phyloP scores from a whole-genome alignment of 345 rosid genomes.

The Ceriops decandra region DNA sequence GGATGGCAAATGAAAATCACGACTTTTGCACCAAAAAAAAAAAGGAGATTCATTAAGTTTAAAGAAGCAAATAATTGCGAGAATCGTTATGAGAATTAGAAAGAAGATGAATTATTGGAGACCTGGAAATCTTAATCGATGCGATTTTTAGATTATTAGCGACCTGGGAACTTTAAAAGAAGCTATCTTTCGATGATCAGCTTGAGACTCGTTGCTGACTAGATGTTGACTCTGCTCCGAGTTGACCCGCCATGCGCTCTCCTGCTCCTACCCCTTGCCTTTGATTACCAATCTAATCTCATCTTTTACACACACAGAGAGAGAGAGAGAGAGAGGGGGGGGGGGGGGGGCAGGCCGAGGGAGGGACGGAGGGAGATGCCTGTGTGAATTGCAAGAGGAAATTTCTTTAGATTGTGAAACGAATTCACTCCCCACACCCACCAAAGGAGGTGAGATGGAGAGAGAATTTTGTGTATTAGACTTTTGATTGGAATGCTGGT shows the following conservation, averaged over 20 bases:
- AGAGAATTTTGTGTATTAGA: background rate
- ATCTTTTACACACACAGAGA: background rate
- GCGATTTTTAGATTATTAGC: background rate
- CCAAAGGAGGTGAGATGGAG: background rate
- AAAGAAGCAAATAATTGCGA: too few species aligned
- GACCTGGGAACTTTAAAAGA: background rate
- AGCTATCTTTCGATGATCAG: constrained; percentile 8
- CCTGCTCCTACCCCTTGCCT: constrained; percentile 4
- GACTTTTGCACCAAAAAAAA: background rate
- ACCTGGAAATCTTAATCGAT: constrained; percentile 13
- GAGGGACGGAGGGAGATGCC: background rate
- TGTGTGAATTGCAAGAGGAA: background rate
- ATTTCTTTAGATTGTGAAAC: background rate
- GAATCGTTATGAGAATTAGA: background rate
- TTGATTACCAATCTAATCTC: constrained; percentile 11
- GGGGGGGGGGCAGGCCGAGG: background rate
- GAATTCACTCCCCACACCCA: background rate
- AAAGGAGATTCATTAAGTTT: background rate
- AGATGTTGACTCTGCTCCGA: constrained; percentile 22
- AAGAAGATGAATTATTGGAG: background rate
- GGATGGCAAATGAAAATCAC: constrained; percentile 8
- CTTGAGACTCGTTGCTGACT: constrained; percentile 11
- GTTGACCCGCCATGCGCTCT: constrained; percentile 25
- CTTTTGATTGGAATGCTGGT: background rate
- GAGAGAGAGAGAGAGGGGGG: background rate